Conservation (phyloP, 495 filamentous ascomycete genomes). For the Penicillium roqueforti region DNA sequence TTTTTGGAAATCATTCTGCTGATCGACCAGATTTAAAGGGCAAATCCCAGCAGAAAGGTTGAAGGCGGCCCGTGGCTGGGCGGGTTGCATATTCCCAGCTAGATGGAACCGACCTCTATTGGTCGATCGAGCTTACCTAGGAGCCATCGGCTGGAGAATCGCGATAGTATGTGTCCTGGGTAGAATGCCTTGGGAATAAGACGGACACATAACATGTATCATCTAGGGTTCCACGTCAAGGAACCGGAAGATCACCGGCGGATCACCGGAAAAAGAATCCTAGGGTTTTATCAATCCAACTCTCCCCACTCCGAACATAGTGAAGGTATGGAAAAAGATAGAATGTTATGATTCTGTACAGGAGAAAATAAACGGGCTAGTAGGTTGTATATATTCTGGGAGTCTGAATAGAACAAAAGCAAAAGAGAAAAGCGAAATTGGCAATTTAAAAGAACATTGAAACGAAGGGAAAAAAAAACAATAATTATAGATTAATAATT, state of each 20-base stretch:
- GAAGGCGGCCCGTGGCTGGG: slow-evolving; percentile 18
- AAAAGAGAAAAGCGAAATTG: too few species aligned
- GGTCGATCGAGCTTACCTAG: slow-evolving; percentile 10
- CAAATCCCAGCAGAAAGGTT: slow-evolving; percentile 15
- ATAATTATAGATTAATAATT: not conserved
- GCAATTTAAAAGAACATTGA: too few species aligned
- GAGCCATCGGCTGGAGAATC: slow-evolving; percentile 1
- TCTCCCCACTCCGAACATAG: not conserved
- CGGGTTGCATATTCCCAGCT: slow-evolving; percentile 22
- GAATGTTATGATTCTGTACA: not conserved
- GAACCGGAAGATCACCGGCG: not conserved
- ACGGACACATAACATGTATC: not conserved
- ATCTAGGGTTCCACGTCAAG: not conserved
- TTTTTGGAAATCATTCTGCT: not conserved
- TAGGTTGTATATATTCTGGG: not conserved
- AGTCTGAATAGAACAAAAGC: too few species aligned
- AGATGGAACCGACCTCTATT: slow-evolving; percentile 18
- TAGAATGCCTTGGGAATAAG: not conserved
- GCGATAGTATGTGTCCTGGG: not conserved
- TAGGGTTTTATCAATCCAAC: not conserved
- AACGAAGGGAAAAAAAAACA: too few species aligned
- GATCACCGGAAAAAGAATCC: not conserved
- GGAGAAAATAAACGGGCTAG: not conserved
- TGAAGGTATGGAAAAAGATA: not conserved
- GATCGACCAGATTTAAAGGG: not conserved